Evolutionary conservation across 208 protist species (phyloP), one percentile per base, ranked within the genome.

Genomic region (Trypanosoma mega): DNA sequence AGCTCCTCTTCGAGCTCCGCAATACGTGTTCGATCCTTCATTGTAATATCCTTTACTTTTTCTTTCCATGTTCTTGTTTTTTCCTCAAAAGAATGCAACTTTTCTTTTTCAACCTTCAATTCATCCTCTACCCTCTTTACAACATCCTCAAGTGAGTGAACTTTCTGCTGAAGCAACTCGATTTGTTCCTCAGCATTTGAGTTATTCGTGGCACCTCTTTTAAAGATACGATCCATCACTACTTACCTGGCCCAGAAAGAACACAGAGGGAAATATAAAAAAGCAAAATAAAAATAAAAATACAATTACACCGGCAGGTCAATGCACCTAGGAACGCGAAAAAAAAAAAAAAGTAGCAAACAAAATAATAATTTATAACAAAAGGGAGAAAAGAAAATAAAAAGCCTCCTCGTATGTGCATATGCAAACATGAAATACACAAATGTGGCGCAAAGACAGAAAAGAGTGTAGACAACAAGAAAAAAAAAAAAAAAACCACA

Each of bases 201-300:
- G 2, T 60, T 49, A 34, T 72, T 69, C 14, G 49, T 52, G 1
- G 65, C 56, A 14, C 20, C 64, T 29, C 24, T 62, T 21, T 63
- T 63, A 26, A 90, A 87, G 49, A 84, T 75, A 33, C 66, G 59
- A n/a, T 84, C 72, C 80, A 90, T 84, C 12, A 39, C n/a, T n/a
- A n/a, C n/a, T n/a, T n/a, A n/a, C n/a, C n/a, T n/a, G n/a, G n/a
- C n/a, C n/a, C n/a, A n/a, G n/a, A n/a, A n/a, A n/a, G n/a, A n/a
- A n/a, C n/a, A n/a, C n/a, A n/a, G n/a, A n/a, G n/a, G n/a, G n/a
- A n/a, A n/a, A n/a, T n/a, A n/a, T n/a, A n/a, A n/a, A n/a, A n/a
- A n/a, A n/a, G n/a, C n/a, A n/a, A n/a, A n/a, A n/a, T n/a, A n/a
- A n/a, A n/a, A n/a, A n/a, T n/a, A n/a, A n/a, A n/a, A n/a, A n/a